These are phyloP conservation scores for Drosera capensis DNA, from an alignment of 148 eudicot genomes.

Conservation along the genomic window DNA sequence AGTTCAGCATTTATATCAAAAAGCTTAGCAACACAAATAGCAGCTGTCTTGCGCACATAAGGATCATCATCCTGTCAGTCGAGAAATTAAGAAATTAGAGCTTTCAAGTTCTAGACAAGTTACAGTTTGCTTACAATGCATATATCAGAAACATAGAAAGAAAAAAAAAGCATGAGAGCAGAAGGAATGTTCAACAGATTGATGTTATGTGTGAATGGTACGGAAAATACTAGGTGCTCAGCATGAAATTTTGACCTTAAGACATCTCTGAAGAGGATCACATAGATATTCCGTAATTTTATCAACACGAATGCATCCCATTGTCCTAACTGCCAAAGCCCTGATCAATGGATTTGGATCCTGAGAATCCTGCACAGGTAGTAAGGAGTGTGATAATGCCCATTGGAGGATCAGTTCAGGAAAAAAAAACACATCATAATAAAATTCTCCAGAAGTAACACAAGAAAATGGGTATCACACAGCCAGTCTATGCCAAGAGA, in stretches of 20 bases:
- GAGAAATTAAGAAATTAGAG: constrained; percentile 1
- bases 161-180: too few species aligned
- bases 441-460: too few species aligned
- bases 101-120: not conserved
- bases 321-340: constrained; percentile 96
- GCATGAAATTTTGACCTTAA: constrained; percentile 38
- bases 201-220: too few species aligned
- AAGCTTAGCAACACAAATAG: constrained; percentile 98
- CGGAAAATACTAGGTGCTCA: too few species aligned
- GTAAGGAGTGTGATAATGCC: not conserved
- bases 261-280: constrained; percentile 98
- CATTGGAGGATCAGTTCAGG: not conserved
- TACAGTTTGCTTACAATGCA: too few species aligned
- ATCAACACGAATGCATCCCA: constrained; percentile 99
- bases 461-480: too few species aligned
- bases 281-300: constrained; percentile 95
- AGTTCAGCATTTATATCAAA: constrained; percentile 97
- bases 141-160: too few species aligned
- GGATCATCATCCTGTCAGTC: constrained; percentile 98
- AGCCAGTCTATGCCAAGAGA: too few species aligned
- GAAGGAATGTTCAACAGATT: too few species aligned
- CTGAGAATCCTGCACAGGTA: constrained; percentile 75
- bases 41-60: constrained; percentile 99
- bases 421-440: not conserved
- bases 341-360: constrained; percentile 96